Evolutionary conservation across 2,329 filamentous ascomycete species (phyloP).

Genomic region (Akanthomyces lecanii): DNA sequence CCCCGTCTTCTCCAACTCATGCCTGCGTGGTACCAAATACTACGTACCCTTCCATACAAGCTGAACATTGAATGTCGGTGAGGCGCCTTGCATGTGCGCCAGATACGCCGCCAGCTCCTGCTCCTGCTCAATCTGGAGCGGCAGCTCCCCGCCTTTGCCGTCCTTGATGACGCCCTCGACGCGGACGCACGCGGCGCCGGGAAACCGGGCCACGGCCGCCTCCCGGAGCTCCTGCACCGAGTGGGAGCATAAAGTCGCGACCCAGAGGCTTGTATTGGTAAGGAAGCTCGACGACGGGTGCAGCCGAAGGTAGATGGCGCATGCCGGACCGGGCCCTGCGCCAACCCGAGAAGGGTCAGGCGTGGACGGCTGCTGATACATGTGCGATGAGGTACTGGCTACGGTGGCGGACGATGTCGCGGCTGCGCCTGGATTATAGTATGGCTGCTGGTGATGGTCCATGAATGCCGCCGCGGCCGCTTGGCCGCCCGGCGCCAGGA

Average conservation of each 20-base stretch:
- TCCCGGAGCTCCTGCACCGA: slow-evolving; percentile 60
- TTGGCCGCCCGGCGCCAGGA: slow-evolving; percentile 36
- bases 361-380: slow-evolving; percentile 20
- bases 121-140: slow-evolving; percentile 63
- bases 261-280: slow-evolving; percentile 55
- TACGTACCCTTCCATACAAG: slow-evolving; percentile 30
- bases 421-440: slow-evolving; percentile 18
- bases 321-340: slow-evolving; percentile 21
- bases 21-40: no score
- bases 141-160: slow-evolving; percentile 55
- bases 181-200: slow-evolving; percentile 52
- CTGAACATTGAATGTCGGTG: slow-evolving; percentile 43
- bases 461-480: slow-evolving; percentile 29
- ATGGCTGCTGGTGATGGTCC: slow-evolving; percentile 30
- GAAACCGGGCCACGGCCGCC: slow-evolving; percentile 57
- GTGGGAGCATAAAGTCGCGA: slow-evolving; percentile 55
- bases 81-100: slow-evolving; percentile 50
- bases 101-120: slow-evolving; percentile 70
- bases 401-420: background rate
- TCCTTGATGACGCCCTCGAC: slow-evolving; percentile 65
- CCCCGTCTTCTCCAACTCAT: background rate
- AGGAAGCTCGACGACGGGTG: slow-evolving; percentile 58
- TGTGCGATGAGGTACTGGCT: background rate
- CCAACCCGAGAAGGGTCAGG: slow-evolving; percentile 20
- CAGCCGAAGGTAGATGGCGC: slow-evolving; percentile 66